Conservation (phyloP, 2,329 filamentous ascomycete genomes). For the Volutella citrinella region DNA sequence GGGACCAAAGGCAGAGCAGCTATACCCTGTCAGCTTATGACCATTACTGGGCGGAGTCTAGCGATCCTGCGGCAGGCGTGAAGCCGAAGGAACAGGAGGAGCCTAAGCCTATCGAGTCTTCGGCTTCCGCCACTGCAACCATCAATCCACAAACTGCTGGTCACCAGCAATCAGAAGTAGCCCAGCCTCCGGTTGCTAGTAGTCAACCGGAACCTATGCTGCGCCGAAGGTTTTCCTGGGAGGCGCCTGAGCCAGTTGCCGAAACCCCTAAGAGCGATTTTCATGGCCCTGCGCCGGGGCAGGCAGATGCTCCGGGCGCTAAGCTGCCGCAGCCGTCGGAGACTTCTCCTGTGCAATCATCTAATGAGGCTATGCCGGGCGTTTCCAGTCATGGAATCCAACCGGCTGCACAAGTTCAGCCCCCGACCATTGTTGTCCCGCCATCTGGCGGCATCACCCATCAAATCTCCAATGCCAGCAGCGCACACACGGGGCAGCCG, state of each 20-base stretch:
- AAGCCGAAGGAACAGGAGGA: slow-evolving; percentile 2
- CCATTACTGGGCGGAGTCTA: slow-evolving; percentile 57
- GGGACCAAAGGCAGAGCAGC: slow-evolving; percentile 50
- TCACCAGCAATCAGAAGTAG: slow-evolving; percentile 5
- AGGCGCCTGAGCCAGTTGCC: slow-evolving; percentile 24
- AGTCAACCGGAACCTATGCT: too few relatives aligned
- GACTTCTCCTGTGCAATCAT: slow-evolving; percentile 10
- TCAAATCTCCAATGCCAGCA: slow-evolving; percentile 22
- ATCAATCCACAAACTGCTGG: slow-evolving; percentile 3
- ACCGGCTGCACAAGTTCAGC: slow-evolving; percentile 10
- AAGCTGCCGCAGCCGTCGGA: slow-evolving; percentile 11
- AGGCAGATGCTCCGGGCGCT: slow-evolving; percentile 6
- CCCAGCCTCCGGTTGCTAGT: slow-evolving; percentile 18
- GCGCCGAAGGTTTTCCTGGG: slow-evolving; percentile 40
- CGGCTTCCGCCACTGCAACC: slow-evolving; percentile 8
- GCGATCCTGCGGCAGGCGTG: slow-evolving; percentile 8
- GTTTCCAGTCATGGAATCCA: slow-evolving; percentile 12
- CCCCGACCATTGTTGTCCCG: slow-evolving; percentile 19
- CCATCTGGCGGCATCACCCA: slow-evolving; percentile 20
- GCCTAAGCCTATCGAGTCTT: not conserved
- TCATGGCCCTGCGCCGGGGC: slow-evolving; percentile 5
- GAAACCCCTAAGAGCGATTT: slow-evolving; percentile 13
- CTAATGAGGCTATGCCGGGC: slow-evolving; percentile 12
- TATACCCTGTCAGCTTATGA: slow-evolving; percentile 66
- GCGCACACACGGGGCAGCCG: slow-evolving; percentile 17